Conservation (phyloP, 2,329 filamentous ascomycete genomes). For the Didymella keratinophila region DNA sequence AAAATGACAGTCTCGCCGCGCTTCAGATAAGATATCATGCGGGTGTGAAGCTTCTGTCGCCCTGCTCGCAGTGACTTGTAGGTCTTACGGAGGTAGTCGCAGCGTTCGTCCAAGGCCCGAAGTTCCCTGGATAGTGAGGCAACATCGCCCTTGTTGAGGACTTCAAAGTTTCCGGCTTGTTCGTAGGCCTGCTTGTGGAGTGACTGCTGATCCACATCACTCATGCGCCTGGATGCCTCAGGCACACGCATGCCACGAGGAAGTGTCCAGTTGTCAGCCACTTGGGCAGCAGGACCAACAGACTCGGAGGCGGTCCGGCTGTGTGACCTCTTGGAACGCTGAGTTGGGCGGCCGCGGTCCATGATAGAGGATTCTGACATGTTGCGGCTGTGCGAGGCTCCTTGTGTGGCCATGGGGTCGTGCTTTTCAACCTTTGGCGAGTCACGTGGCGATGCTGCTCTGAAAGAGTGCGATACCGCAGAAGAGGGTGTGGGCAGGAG, state of each 20-base stretch:
- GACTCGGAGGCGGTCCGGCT: slow-evolving; percentile 47
- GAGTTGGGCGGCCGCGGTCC: slow-evolving; percentile 49
- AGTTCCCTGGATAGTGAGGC: slow-evolving; percentile 72
- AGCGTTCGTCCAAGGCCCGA: slow-evolving; percentile 76
- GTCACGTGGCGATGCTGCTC: slow-evolving; percentile 41
- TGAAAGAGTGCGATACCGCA: slow-evolving; percentile 43
- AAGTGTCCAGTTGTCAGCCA: slow-evolving; percentile 47
- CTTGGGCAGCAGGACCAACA: slow-evolving; percentile 32
- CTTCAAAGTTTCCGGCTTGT: slow-evolving; percentile 52
- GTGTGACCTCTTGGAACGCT: slow-evolving; percentile 43
- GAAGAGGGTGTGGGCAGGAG: slow-evolving; percentile 43
- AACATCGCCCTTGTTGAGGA: slow-evolving; percentile 51
- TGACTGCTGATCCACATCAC: slow-evolving; percentile 46
- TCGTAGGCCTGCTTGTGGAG: slow-evolving; percentile 51
- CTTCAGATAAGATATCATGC: slow-evolving; percentile 79
- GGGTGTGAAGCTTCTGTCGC: slow-evolving; percentile 76
- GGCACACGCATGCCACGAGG: slow-evolving; percentile 48
- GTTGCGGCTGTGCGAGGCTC: slow-evolving; percentile 43
- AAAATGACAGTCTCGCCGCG: slow-evolving; percentile 75
- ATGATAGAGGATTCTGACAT: slow-evolving; percentile 50
- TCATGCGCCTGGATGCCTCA: slow-evolving; percentile 46
- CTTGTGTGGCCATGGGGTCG: slow-evolving; percentile 29
- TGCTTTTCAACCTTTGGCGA: slow-evolving; percentile 46
- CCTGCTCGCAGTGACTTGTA: slow-evolving; percentile 78
- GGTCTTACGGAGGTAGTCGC: slow-evolving; percentile 78